Conservation (phyloP, 768 basidiomycete genomes). For the Xanthoconium purpureum region DNA sequence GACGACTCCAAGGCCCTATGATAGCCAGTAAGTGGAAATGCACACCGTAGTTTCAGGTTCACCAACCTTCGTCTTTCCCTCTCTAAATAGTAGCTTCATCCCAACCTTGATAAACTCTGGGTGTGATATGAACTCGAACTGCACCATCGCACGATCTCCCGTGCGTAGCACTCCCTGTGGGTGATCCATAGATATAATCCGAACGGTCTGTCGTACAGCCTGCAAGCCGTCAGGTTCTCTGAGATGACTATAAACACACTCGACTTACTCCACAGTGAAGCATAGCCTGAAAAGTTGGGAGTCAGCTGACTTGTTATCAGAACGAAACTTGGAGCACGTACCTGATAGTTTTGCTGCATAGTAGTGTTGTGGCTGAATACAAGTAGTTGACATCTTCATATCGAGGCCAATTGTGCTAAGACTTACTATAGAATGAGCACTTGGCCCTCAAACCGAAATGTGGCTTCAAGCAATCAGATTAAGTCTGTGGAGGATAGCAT, state of each 20-base stretch:
- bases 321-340: conserved; percentile 29
- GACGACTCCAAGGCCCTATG: conserved; percentile 73
- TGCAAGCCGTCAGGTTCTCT: conserved; percentile 28
- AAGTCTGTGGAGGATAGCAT: neutral
- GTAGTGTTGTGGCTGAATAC: conserved; percentile 80
- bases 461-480: conserved; percentile 43
- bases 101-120: conserved; percentile 92
- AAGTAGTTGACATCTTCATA: conserved; percentile 3
- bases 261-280: conserved; percentile 79
- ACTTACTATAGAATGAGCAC: conserved; percentile 89
- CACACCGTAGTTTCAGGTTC: neutral
- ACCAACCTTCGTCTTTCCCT: conserved; percentile 90
- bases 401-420: neutral
- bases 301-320: neutral
- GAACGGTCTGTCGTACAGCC: conserved; percentile 90
- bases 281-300: conserved; percentile 59
- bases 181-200: conserved; percentile 87
- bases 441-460: conserved; percentile 87
- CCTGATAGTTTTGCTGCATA: conserved; percentile 89
- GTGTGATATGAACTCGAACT: conserved; percentile 90
- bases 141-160: conserved; percentile 91
- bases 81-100: conserved; percentile 89
- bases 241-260: neutral
- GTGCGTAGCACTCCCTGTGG: conserved; percentile 87
- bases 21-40: conserved; percentile 7